Conservation (phyloP, 2,329 filamentous ascomycete species). For the Amauroascus niger region DNA sequence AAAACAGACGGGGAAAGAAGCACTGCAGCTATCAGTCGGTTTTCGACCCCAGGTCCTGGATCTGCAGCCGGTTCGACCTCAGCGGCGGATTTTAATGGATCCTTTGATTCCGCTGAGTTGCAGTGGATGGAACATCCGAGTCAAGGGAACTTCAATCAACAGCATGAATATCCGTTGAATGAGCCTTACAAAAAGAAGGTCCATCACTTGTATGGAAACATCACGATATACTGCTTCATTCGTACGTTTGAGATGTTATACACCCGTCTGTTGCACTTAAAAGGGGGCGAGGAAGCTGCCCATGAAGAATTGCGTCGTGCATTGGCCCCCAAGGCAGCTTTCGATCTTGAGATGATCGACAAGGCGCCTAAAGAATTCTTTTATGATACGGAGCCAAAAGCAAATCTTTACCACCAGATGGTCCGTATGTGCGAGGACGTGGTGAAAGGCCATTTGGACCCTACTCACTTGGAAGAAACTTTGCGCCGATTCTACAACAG, state of each 20-base stretch:
- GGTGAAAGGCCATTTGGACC: constrained; percentile 71
- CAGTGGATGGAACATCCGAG: constrained; percentile 53
- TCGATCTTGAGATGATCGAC: constrained; percentile 72
- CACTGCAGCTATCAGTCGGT: constrained; percentile 67
- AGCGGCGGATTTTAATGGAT: constrained; percentile 28
- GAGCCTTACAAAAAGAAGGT: constrained; percentile 69
- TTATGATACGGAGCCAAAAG: constrained; percentile 50
- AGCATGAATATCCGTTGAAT: constrained; percentile 60
- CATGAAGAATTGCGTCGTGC: constrained; percentile 63
- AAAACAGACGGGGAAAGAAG: constrained; percentile 71
- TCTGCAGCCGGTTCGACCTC: constrained; percentile 36
- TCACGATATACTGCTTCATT: constrained; percentile 89
- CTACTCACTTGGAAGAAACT: constrained; percentile 76
- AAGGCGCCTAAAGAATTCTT: constrained; percentile 70
- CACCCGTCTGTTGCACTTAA: constrained; percentile 70
- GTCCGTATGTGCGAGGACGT: constrained; percentile 79
- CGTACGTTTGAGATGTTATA: constrained; percentile 88
- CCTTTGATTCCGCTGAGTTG: constrained; percentile 44
- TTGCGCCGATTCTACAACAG: constrained; percentile 85
- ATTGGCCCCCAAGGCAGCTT: constrained; percentile 66
- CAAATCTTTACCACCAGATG: constrained; percentile 77
- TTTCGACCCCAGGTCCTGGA: constrained; percentile 75
- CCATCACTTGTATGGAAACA: constrained; percentile 87
- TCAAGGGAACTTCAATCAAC: constrained; percentile 44
- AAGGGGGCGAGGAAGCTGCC: constrained; percentile 65